phyloP scores from a whole-genome alignment of 495 filamentous ascomycete genomes.

The Hyphodiscus hymeniophilus region DNA sequence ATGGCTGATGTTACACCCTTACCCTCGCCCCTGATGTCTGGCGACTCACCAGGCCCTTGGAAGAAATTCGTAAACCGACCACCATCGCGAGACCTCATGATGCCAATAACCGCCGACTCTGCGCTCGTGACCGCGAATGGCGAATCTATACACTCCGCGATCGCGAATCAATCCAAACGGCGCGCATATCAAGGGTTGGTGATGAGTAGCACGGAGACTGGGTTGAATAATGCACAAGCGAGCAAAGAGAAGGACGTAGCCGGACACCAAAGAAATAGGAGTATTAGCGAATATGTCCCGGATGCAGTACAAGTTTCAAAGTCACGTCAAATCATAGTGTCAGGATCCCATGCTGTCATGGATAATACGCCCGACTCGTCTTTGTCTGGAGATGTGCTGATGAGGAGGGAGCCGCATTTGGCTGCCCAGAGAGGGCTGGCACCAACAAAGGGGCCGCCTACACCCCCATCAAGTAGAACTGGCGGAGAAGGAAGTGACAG shows the following conservation, averaged over 20 bases:
- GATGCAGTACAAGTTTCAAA: conserved; percentile 57
- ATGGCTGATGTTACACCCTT: conserved; percentile 88
- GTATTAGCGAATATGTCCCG: conserved; percentile 80
- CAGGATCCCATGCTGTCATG: conserved; percentile 41
- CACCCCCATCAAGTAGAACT: conserved; percentile 58
- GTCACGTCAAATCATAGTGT: conserved; percentile 62
- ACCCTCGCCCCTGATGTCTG: conserved; percentile 73
- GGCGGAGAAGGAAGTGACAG: conserved; percentile 30
- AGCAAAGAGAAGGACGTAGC: conserved; percentile 31
- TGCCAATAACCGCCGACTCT: conserved; percentile 35
- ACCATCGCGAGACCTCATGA: conserved; percentile 30
- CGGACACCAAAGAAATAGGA: conserved; percentile 57
- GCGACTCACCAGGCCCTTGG: conserved; percentile 69
- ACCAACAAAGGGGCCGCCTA: conserved; percentile 52
- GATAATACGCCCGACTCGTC: conserved; percentile 33
- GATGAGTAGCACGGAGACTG: conserved; percentile 16
- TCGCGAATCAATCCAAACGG: conserved; percentile 41
- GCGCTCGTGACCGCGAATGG: conserved; percentile 40
- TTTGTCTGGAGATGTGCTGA: conserved; percentile 31
- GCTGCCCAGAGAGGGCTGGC: conserved; percentile 67
- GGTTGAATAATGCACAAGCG: conserved; percentile 18
- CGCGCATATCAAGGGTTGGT: conserved; percentile 39
- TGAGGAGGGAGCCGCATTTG: conserved; percentile 77
- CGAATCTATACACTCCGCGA: conserved; percentile 37
- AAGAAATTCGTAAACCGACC: conserved; percentile 37